Base-by-base conservation (phyloP, 1,284 basidiomycete species). In the Leccinum pachyderme region DNA sequence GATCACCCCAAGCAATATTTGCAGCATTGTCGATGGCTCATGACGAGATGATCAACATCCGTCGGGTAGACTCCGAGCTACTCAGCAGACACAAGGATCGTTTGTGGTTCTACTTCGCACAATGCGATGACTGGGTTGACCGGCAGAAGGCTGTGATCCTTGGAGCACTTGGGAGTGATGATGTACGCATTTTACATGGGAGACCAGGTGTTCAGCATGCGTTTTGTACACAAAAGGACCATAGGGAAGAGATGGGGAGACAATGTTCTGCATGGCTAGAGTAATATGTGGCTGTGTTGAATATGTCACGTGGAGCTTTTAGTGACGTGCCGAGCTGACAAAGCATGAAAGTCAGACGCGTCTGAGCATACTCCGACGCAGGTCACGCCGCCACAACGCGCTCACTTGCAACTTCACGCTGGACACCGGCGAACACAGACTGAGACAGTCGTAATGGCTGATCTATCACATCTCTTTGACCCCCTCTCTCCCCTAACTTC, bases 101-200 rank as follows among this genome's bases (percentile, higher is more conserved):
- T 9, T 60, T 86, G 15, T 79, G 75, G 65, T 65, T 86, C 28
- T 85, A 79, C 63, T 84, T 81, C 64, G 84, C 79, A 3, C 73
- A 79, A 41, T 45, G 67, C 6, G 85, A 87, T 63, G 74, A 76
- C 52, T 87, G 84, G 84, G 82, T 87, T 49, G 82, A 81, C 9
- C 66, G 76, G 41, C 72, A 82, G 44, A 76, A 72, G 59, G 66
- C 73, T n/a, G 48, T 56, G 1, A 69, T 86, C 22, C 51, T 82
- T 24, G 59, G 59, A 11, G 66, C 63, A 5, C 69, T 82, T 55
- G 62, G 71, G 28, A 66, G 66, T 6, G 68, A 76, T 13, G 64
- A 66, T 8, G 66, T 69, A 7, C 60, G 68, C 13, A 64, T 83
- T 22, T 72, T 79, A 11, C 75, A 79, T 59, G 79, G 76, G 0